Conservation (phyloP, 2,329 filamentous ascomycete species). For the Phialophora macrospora region DNA sequence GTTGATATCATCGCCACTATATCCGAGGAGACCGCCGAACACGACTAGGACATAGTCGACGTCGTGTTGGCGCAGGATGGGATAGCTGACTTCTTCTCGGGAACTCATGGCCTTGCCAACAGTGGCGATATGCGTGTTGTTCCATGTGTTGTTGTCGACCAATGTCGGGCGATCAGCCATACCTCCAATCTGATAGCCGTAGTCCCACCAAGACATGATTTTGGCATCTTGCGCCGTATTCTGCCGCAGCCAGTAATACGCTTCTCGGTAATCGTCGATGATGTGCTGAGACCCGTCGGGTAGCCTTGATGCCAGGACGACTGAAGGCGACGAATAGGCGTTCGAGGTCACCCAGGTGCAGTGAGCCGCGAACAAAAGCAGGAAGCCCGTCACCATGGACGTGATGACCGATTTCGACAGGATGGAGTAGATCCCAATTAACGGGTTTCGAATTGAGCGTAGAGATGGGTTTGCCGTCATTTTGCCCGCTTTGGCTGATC, state of each 20-base stretch:
- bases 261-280: conserved; percentile 98
- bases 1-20: conserved; percentile 98
- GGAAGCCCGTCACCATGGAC: conserved; percentile 73
- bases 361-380: conserved; percentile 92
- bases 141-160: conserved; percentile 99
- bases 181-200: conserved; percentile 98
- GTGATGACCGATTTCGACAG: conserved; percentile 81
- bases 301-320: conserved; percentile 88
- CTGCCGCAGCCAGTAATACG: conserved; percentile 98
- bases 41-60: conserved; percentile 98
- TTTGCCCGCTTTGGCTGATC: conserved; percentile 55
- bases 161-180: conserved; percentile 98
- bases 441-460: conserved; percentile 71
- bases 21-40: conserved; percentile 92
- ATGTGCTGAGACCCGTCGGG: conserved; percentile 97
- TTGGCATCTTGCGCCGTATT: conserved; percentile 95
- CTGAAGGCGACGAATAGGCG: conserved; percentile 96
- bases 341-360: conserved; percentile 99
- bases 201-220: conserved; percentile 99
- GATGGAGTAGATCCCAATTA: conserved; percentile 81
- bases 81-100: conserved; percentile 95
- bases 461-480: conserved; percentile 65
- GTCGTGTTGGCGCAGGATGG: conserved; percentile 97
- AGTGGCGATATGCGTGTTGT: conserved; percentile 99
- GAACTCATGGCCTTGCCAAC: conserved; percentile 99